These are phyloP conservation scores for Ormosia semicastrata DNA, from an alignment of 306 rosid genomes.

Conservation along the genomic window DNA sequence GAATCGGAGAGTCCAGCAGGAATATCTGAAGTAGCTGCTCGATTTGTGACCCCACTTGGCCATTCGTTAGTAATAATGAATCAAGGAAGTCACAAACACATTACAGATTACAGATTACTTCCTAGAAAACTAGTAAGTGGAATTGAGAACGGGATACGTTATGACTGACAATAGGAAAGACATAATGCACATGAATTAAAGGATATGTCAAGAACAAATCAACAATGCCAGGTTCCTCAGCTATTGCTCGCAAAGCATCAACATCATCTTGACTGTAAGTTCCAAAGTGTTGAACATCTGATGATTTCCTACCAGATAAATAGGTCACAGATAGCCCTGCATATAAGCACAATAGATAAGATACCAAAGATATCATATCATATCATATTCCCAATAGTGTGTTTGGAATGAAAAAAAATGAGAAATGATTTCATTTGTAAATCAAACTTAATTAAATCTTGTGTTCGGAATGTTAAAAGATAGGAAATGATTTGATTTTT, in stretches of 20 bases:
- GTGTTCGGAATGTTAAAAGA: too few species aligned
- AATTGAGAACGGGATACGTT: not conserved
- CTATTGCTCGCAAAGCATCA: slow-evolving; percentile 84
- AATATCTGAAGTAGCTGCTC: slow-evolving; percentile 54
- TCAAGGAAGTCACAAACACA: slow-evolving; percentile 50
- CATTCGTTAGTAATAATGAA: slow-evolving; percentile 76
- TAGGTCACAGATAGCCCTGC: slow-evolving; percentile 76
- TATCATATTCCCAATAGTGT: not conserved
- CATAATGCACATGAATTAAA: slow-evolving; percentile 23
- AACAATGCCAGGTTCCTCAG: slow-evolving; percentile 81
- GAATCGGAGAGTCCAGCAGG: slow-evolving; percentile 67
- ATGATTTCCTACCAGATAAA: slow-evolving; percentile 71
- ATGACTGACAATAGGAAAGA: not conserved
- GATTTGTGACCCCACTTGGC: slow-evolving; percentile 74
- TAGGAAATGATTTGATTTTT: too few species aligned
- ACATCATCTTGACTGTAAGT: slow-evolving; percentile 80
- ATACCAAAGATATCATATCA: not conserved
- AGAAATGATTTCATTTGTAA: too few species aligned
- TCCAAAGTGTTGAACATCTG: slow-evolving; percentile 70
- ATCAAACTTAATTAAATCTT: too few species aligned
- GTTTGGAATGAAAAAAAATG: too few species aligned
- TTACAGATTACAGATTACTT: not conserved
- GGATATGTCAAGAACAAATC: slow-evolving; percentile 97
- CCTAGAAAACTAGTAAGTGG: slow-evolving; percentile 19
- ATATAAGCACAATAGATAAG: slow-evolving; percentile 18